Evolutionary conservation across 2,329 filamentous ascomycete species (phyloP), one percentile per base, ranked within the genome.

Genomic region (Plectosphaerella plurivora): DNA sequence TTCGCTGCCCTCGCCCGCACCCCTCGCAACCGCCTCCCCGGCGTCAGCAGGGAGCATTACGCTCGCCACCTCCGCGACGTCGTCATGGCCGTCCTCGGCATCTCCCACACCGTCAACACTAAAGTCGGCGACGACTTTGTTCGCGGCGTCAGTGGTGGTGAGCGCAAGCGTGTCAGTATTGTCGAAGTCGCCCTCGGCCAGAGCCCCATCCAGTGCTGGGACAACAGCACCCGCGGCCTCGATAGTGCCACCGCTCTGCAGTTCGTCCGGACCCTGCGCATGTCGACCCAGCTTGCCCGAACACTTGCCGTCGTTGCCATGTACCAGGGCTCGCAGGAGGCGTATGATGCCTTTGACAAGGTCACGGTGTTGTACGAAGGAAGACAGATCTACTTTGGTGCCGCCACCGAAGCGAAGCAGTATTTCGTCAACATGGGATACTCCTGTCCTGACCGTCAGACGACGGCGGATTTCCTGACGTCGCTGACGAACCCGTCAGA

Each of bases 401-500:
- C 69, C 1, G 76, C 76, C 0, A 71, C 74, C 4, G 69, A 79
- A 4, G 85, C 84, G 1, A 83, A 76, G 57, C 62, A 71, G 4
- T 88, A 84, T 61, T 88, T 88, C 54, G 69, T 82, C 55, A 68
- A 75, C n/a, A 69, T 87, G 56, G 84, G 84, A 0, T 88, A 18
- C 68, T 33, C 47, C 12, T 58, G 65, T 35, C 68, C 69, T 1
- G 59, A 63, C 1, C 61, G 72, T 5, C 66, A 83, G 56, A 89
- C 86, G 0, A 88, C 86, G 0, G 79, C 84, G 1, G 87, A 90
- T 63, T 90, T 89, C 68, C 67, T 90, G 28, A 89, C 87, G 12
- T 82, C 80, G 1, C 74, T 87, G 36, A 88, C 85, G 2, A 85
- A 88, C 62, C 78, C 82, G 1, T 76, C 75, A 3, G 86, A 87